These are phyloP conservation scores for Paramecium caudatum DNA, from an alignment of 73 alveolate genomes.

Conservation along the genomic window DNA sequence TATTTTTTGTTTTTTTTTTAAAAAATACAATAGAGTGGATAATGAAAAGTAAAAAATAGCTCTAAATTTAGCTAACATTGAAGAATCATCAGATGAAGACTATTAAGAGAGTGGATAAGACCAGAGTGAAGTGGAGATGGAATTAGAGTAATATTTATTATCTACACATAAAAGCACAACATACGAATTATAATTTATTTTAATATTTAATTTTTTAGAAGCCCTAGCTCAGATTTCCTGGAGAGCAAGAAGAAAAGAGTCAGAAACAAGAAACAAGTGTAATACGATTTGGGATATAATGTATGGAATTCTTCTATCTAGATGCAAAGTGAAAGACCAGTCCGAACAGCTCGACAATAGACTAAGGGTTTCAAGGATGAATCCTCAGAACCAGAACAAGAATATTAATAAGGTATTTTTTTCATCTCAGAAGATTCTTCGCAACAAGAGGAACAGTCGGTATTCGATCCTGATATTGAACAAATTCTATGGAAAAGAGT, in stretches of 20 bases:
- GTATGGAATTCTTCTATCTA: not conserved
- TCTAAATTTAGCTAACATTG: conserved; percentile 23
- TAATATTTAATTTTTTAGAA: conserved; percentile 48
- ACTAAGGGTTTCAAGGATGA: not conserved
- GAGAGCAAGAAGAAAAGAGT: conserved; percentile 42
- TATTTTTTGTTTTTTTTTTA: conserved; percentile 40
- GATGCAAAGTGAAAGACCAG: not conserved
- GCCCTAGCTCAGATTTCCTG: conserved; percentile 53
- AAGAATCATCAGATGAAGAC: conserved; percentile 65
- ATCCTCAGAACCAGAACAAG: not conserved
- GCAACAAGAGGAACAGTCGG: conserved; percentile 62
- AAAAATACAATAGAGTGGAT: not conserved
- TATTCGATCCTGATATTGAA: conserved; percentile 75
- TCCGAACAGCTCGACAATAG: not conserved
- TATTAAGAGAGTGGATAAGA: conserved; percentile 54
- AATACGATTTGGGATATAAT: not conserved
- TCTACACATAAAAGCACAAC: conserved; percentile 48
- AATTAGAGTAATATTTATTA: not conserved
- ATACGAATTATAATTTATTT: conserved; percentile 6
- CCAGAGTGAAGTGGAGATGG: conserved; percentile 53
- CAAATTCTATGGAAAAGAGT: conserved; percentile 68
- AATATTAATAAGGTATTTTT: conserved; percentile 34
- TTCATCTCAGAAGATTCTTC: conserved; percentile 51
- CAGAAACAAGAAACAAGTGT: not conserved
- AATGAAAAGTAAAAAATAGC: not conserved